Base-by-base conservation (phyloP, 2,329 filamentous ascomycete species). In the Stagonosporopsis chrysanthemi region DNA sequence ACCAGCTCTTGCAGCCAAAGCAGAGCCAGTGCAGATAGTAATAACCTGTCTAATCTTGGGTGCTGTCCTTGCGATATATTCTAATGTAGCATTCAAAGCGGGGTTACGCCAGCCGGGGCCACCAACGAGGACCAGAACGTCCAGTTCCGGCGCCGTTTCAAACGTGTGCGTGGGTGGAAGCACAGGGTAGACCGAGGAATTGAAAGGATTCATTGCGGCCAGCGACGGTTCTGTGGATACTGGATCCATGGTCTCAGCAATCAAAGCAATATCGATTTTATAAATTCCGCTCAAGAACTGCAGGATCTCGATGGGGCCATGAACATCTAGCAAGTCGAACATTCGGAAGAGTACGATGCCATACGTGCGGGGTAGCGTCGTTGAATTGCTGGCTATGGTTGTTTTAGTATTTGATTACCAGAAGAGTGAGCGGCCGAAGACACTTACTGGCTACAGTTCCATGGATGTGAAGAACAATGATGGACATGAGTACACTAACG, bases 51-150 rank as follows among this genome's bases (percentile, higher is more conserved):
- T 75, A 19, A 88, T 73, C 3, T 67, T 60, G 0, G 84, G 82
- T 60, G 79, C 84, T 7, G 73, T 72, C 2, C 75, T 70, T n/a
- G 69, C 63, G 44, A 87, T 77, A 55, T 81, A 88, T 0, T 80
- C 73, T 5, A 83, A 69, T 1, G 80, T 75, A 4, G 70, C 57
- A 1, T 68, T 67, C 31, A 67, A 39, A 3, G 72, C 62, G 6
- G 64, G 59, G 41, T 66, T 67, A 22, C 76, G 58, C 49, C 70
- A 79, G 3, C 87, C 87, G 0, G 74, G 57, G 0, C 88, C 87
- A 2, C 88, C 88, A 0, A 88, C 87, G n/a, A 90, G 76, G 28
- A 90, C 75, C 17, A 90, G 80, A 4, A 89, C 83, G 52, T 89
- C 85, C 12, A 88, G 74, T 1, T 76, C 77, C 0, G 82, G 82